A percentile compares a stretch with the other conserved stretches of the same genome.
Evolutionary conservation across 352 stramenopile genomes (phyloP).

Genomic region (Pythium scleroteichum): DNA sequence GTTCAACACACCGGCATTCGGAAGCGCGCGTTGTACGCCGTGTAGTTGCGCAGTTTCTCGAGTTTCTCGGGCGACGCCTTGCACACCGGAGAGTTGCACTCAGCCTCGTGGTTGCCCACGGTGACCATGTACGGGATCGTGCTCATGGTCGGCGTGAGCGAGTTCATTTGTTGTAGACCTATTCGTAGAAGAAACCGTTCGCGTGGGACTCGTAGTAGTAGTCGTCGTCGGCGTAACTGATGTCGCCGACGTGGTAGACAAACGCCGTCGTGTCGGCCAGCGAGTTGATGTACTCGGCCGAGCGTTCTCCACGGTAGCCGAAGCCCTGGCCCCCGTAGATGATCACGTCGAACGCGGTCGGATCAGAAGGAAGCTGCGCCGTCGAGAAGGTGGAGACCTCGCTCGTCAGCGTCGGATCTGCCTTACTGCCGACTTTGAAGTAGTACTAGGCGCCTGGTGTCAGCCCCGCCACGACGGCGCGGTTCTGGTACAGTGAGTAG

Average conservation of each 20-base stretch:
- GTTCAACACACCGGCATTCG: conserved; percentile 80
- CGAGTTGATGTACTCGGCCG: conserved; percentile 41
- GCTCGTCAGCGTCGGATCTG: background rate
- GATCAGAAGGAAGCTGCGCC: conserved; percentile 25
- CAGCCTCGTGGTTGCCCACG: conserved; percentile 87
- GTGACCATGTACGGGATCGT: conserved; percentile 81
- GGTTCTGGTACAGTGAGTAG: conserved; percentile 49
- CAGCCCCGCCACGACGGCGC: conserved; percentile 38
- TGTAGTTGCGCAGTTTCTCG: conserved; percentile 73
- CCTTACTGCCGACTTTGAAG: conserved; percentile 30
- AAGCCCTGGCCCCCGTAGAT: conserved; percentile 59
- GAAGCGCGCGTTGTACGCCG: conserved; percentile 83
- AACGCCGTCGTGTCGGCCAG: conserved; percentile 41
- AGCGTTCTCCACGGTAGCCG: conserved; percentile 38
- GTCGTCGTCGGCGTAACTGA: conserved; percentile 49
- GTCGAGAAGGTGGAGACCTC: conserved; percentile 39
- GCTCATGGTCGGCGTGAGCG: conserved; percentile 48
- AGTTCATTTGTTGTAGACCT: conserved; percentile 87
- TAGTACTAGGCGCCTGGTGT: conserved; percentile 38
- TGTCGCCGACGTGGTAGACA: conserved; percentile 77
- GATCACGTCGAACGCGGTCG: conserved; percentile 40
- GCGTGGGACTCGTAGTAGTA: conserved; percentile 18
- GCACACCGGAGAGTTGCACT: conserved; percentile 79
- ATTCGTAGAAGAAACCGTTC: conserved; percentile 82
- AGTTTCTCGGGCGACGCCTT: conserved; percentile 44